These are phyloP conservation scores for Fusarium irregulare DNA, from an alignment of 2,329 filamentous ascomycete species.

Conservation along the genomic window DNA sequence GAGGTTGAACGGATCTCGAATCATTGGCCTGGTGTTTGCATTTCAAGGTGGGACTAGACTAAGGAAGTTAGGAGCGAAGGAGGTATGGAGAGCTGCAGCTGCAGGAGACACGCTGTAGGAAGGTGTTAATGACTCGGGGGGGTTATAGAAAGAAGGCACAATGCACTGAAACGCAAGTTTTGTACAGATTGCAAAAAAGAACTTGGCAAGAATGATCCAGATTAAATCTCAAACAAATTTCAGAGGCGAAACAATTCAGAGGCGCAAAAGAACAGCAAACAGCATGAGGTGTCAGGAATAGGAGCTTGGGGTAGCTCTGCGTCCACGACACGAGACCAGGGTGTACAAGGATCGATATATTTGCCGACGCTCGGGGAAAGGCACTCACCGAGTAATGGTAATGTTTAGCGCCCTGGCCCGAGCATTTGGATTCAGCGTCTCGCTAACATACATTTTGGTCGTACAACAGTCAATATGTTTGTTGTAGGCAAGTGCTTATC, in stretches of 20 bases:
- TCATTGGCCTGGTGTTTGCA: conserved; percentile 51
- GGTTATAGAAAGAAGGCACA: conserved; percentile 2
- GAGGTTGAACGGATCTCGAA: conserved; percentile 60
- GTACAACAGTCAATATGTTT: background rate
- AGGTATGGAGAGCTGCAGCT: conserved; percentile 1
- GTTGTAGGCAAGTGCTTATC: background rate
- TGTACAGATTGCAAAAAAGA: conserved; percentile 24
- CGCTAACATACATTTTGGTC: conserved; percentile 3
- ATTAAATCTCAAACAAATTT: background rate
- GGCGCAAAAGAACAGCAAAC: conserved; percentile 6
- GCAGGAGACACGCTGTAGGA: background rate
- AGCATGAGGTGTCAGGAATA: conserved; percentile 15
- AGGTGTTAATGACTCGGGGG: background rate
- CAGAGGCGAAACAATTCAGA: conserved; percentile 1
- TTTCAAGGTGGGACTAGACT: conserved; percentile 39
- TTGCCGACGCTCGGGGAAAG: conserved; percentile 10
- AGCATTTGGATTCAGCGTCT: conserved; percentile 15
- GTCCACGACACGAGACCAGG: conserved; percentile 31
- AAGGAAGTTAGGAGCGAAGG: background rate
- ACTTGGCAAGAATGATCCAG: conserved; percentile 11
- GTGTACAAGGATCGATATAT: conserved; percentile 19
- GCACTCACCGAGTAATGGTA: conserved; percentile 21
- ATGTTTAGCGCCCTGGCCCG: conserved; percentile 16
- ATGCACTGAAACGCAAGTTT: conserved; percentile 5
- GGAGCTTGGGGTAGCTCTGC: conserved; percentile 32